A percentile compares a stretch with the other conserved stretches of the same genome.
These are phyloP conservation scores for Detonula confervacea DNA, from an alignment of 352 stramenopile genomes.

Conservation along the genomic window DNA sequence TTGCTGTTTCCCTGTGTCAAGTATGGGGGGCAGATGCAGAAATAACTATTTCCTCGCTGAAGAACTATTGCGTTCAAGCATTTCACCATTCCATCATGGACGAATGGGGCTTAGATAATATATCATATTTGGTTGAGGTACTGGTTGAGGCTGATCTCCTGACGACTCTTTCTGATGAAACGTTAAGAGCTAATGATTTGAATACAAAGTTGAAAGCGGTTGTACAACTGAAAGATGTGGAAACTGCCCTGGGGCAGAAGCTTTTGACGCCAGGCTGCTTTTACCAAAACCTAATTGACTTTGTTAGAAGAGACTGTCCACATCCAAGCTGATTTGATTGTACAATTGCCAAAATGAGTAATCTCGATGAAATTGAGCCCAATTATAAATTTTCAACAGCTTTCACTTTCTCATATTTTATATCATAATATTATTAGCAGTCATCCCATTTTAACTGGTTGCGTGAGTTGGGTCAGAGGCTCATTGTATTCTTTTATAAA, in stretches of 20 bases:
- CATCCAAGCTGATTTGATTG: too few species aligned
- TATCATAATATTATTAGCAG: too few species aligned
- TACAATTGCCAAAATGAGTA: too few species aligned
- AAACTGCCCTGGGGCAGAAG: constrained; percentile 59
- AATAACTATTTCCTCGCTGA: constrained; percentile 50
- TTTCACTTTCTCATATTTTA: too few species aligned
- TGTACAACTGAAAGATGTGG: constrained; percentile 64
- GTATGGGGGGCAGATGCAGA: constrained; percentile 30
- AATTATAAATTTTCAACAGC: too few species aligned
- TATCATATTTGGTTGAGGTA: constrained; percentile 46
- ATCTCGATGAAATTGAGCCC: too few species aligned
- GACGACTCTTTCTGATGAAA: constrained; percentile 12
- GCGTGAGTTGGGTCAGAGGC: too few species aligned
- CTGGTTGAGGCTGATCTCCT: constrained; percentile 53
- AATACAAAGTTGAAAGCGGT: constrained; percentile 45
- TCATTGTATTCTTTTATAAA: too few species aligned
- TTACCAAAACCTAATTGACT: constrained; percentile 46
- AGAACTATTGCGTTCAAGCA: constrained; percentile 48
- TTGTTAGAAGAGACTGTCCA: constrained; percentile 46
- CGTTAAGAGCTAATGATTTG: constrained; percentile 29
- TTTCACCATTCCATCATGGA: constrained; percentile 43
- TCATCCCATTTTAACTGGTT: too few species aligned
- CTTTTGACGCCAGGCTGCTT: constrained; percentile 42
- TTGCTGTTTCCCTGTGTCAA: constrained; percentile 49
- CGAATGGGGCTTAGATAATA: constrained; percentile 25